A percentile compares a stretch with the other conserved stretches of the same genome.
Conservation (phyloP, 1,284 basidiomycete genomes). For the Trichosporon sp. region DNA sequence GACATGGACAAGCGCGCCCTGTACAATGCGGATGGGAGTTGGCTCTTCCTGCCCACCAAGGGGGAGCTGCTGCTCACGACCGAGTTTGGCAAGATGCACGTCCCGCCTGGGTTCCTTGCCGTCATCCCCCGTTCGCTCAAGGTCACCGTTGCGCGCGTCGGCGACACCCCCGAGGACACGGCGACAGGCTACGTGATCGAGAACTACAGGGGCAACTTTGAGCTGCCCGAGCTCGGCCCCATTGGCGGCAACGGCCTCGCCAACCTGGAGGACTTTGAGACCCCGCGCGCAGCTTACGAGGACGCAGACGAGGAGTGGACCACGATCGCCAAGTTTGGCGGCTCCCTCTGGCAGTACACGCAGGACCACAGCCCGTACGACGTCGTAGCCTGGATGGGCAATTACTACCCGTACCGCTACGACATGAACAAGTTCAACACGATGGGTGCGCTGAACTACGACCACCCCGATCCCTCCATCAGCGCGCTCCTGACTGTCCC, state of each 20-base stretch:
- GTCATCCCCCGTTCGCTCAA: slow-evolving; percentile 69
- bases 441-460: slow-evolving; percentile 66
- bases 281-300: slow-evolving; percentile 63
- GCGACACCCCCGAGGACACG: slow-evolving; percentile 4
- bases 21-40: slow-evolving; percentile 69
- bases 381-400: slow-evolving; percentile 71
- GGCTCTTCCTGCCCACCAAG: slow-evolving; percentile 68
- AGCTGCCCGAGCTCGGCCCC: slow-evolving; percentile 68
- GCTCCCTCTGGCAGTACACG: slow-evolving; percentile 57
- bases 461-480: slow-evolving; percentile 49
- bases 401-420: slow-evolving; percentile 73
- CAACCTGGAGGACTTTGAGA: slow-evolving; percentile 67
- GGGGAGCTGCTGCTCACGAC: slow-evolving; percentile 70
- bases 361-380: slow-evolving; percentile 56
- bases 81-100: slow-evolving; percentile 70
- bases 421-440: slow-evolving; percentile 67
- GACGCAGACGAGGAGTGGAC: slow-evolving; percentile 63
- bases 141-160: slow-evolving; percentile 61
- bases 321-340: slow-evolving; percentile 34
- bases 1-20: slow-evolving; percentile 69
- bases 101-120: slow-evolving; percentile 65
- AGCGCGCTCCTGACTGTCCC: slow-evolving; percentile 41
- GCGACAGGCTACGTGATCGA: slow-evolving; percentile 62
- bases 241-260: slow-evolving; percentile 68
- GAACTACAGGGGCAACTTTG: slow-evolving; percentile 66